Evolutionary conservation across 192 early-diverging fungal species (phyloP).

Genomic region (Coemansia sp.): DNA sequence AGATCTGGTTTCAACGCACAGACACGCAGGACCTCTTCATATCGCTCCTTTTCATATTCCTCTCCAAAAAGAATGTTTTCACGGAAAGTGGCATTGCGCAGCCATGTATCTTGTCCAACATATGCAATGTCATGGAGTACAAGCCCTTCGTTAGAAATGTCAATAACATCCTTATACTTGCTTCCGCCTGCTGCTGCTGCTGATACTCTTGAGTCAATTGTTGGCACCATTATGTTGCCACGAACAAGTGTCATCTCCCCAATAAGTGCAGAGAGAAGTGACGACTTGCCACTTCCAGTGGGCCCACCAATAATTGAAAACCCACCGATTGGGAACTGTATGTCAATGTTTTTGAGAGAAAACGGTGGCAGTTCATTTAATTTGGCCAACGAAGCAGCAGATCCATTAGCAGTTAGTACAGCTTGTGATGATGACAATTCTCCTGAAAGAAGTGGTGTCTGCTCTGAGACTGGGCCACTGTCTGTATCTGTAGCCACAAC

Average conservation of each 20-base stretch:
- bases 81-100: constrained; percentile 69
- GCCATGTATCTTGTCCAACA: constrained; percentile 74
- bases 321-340: constrained; percentile 62
- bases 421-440: background rate
- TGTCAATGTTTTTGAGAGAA: constrained; percentile 60
- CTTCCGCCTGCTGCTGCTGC: constrained; percentile 6
- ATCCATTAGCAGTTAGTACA: background rate
- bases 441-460: background rate
- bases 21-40: constrained; percentile 70
- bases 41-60: constrained; percentile 69
- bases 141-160: constrained; percentile 17
- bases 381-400: background rate
- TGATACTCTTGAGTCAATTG: background rate
- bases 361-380: constrained; percentile 29
- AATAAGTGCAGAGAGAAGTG: constrained; percentile 69
- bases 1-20: constrained; percentile 84
- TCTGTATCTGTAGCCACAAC: background rate
- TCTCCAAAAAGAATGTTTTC: constrained; percentile 85
- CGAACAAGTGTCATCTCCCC: constrained; percentile 63
- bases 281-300: constrained; percentile 84
- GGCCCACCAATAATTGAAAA: constrained; percentile 75
- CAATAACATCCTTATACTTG: constrained; percentile 10
- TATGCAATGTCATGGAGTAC: constrained; percentile 67
- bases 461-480: background rate
- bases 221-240: constrained; percentile 20